Evolutionary conservation across 768 basidiomycete species (phyloP), one percentile per base, ranked within the genome.

Genomic region (Termitomyces titanicus): DNA sequence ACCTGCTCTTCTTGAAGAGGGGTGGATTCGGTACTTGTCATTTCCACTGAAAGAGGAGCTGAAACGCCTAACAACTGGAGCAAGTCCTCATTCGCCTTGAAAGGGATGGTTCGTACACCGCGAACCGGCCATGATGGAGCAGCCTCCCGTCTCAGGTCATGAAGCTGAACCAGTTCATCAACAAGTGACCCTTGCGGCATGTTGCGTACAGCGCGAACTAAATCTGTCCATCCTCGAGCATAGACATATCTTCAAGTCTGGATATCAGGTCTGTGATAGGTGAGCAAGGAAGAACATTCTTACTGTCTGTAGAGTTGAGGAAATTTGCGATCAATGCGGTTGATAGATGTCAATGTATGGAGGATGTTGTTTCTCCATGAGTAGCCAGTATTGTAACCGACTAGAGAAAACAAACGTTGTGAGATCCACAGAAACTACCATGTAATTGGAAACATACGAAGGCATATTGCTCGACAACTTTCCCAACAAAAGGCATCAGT

Each of bases 391-490:
- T 72, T 72, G 56, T 69, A 69, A 22, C 71, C 70, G 37, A 70
- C 70, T 68, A 38, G 25, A 25, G 25, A 49, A 40, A 27, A 18
- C 15, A 24, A 24, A n/a, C n/a, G 12, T 24, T 48, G 13, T 44
- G 35, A 51, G 25, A 24, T 12, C 42, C 37, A 15, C 20, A 54
- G 40, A 49, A 47, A 4, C 17, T 13, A 9, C 3, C 12, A n/a
- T 25, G 5, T 6, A 22, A 1, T 37, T 8, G 11, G 8, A 37
- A 42, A 53, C 54, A 24, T 63, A 84, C 84, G 57, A 31, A 84
- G 62, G 53, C 75, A 78, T 7, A 84, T 59, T 9, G 73, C 70
- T 56, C 73, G 70, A 59, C 79, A 83, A 18, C 83, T 84, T 52
- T 3, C 9, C 29, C 40, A 31, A 13, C n/a, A 34, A 18, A 31